phyloP scores from a whole-genome alignment of 148 eudicot genomes.

The Polygonum maritimum region DNA sequence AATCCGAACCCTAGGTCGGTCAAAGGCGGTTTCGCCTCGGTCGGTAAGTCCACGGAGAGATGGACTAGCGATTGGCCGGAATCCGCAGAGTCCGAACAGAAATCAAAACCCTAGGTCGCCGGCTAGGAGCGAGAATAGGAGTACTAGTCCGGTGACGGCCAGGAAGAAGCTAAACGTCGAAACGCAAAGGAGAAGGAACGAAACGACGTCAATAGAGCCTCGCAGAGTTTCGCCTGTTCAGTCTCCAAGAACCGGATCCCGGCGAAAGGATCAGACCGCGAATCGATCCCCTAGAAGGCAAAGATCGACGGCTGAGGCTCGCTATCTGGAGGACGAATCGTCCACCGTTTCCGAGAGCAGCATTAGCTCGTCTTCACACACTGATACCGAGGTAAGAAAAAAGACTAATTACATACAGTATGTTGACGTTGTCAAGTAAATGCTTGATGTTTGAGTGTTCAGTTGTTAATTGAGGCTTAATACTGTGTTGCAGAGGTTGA shows the following conservation, averaged over 20 bases:
- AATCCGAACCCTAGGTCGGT: not conserved
- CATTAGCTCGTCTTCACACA: constrained; percentile 52
- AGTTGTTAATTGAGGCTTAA: not conserved
- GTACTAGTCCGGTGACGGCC: constrained; percentile 31
- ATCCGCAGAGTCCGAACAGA: constrained; percentile 22
- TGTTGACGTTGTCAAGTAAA: not conserved
- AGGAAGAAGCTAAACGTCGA: constrained; percentile 40
- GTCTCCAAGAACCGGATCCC: constrained; percentile 40
- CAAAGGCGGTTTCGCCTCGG: constrained; percentile 15
- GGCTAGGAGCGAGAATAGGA: constrained; percentile 29
- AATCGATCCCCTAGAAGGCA: constrained; percentile 35
- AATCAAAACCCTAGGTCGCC: constrained; percentile 27
- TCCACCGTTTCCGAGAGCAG: constrained; percentile 62
- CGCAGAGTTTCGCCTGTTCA: constrained; percentile 32
- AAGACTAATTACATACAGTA: not conserved
- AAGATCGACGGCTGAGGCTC: constrained; percentile 29
- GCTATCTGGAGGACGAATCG: constrained; percentile 42
- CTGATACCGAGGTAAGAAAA: constrained; percentile 61
- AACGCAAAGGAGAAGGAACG: constrained; percentile 33
- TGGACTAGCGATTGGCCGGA: constrained; percentile 9
- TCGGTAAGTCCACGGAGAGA: constrained; percentile 35
- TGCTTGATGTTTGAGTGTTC: not conserved
- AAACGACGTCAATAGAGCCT: constrained; percentile 15
- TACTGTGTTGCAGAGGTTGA: constrained; percentile 34
- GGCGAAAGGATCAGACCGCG: constrained; percentile 31